Base-by-base conservation (phyloP, 257 asterid genomes). In the Solanum verrucosum region DNA sequence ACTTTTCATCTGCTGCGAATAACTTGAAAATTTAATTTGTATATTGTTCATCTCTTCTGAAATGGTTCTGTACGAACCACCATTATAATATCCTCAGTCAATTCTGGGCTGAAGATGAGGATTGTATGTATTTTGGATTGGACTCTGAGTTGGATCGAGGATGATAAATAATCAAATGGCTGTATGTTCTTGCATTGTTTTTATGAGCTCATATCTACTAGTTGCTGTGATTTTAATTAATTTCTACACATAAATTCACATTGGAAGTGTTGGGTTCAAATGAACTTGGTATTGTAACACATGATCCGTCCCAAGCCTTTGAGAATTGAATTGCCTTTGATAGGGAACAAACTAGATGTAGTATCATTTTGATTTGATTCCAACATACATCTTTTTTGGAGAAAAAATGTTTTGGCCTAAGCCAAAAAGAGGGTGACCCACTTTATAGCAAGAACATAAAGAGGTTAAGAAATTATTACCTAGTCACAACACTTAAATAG, bases 11-110 rank as follows among this genome's bases (percentile, higher is more conserved):
- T 49, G 84, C 29, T 38, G 60, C 73, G 56, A 59, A 83, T 78
- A 37, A 52, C 63, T 68, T 23, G 3, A 59, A 27, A 56, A 74
- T 90, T 89, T 83, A 82, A 74, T 84, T 88, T 83, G 71, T 78
- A 23, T 74, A 9, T 59, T 72, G 25, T 59, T 88, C 86, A 63
- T 18, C 72, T 63, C 84, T 72, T 59, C 6, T 81, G 2, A 81
- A 29, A 46, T 46, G 67, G 85, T 81, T 49, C 85, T 81, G 5
- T 81, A 5, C 1, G 40, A 29, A 46, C 29, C 68, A 5, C 67
- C 27, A 27, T 40, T 33, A 44, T 44, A n/a, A 44, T 79, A 81
- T 49, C 68, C 67, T 1, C 68, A 44, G 29, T 3, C 68, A 9
- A 46, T 46, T 81, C 84, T 79, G 84, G 85, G 42, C 70, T 49